Base-by-base conservation (phyloP, 148 eudicot genomes). In the Amaranthus palmeri region DNA sequence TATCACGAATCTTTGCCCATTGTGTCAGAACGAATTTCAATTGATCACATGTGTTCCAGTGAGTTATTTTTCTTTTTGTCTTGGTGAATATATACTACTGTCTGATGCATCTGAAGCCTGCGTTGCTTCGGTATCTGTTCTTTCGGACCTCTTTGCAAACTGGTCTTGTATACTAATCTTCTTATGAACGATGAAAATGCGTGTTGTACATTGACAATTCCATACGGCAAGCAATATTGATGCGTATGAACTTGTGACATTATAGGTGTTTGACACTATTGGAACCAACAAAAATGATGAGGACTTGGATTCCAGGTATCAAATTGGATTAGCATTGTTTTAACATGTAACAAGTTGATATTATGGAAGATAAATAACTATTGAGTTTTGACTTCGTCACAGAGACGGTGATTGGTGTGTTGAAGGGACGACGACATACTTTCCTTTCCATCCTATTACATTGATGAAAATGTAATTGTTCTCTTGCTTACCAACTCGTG, bases 1-100 rank as follows among this genome's bases (percentile, higher is more conserved):
- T 61, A 93, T 93, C 71, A 91, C 97, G 72, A 93, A 90, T 82
- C 88, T 93, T 43, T 93, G 98, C 79, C 98, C 98, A 43, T 83
- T 93, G 71, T 93, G 97, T 87, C 97, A 91, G 89, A 85, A 81
- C 78, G 97, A 93, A 67, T 93, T 93, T 84, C 98, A 93, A 83
- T 68, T 88, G 75, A 93, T 93, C 78, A 93, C 98, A 41, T 93
- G 98, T 83, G 91, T 93, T 67, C 96, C 98, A 8, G 98, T 93
- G 81, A 89, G 97, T 91, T 71, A 25, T 47, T 25, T 68, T 54
- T 7, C 41, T 68, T 70, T n/a, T 52, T 61, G 53, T 59, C 67
- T 18, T 42, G 54, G 48, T 14, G 4, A 8, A 52, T 5, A 36
- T 6, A 15, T 77, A 4, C 36, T 14, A 0, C 36, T 25, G 36